These are phyloP conservation scores for Leccinum aurantiacum DNA, from an alignment of 768 basidiomycete species.

Conservation along the genomic window DNA sequence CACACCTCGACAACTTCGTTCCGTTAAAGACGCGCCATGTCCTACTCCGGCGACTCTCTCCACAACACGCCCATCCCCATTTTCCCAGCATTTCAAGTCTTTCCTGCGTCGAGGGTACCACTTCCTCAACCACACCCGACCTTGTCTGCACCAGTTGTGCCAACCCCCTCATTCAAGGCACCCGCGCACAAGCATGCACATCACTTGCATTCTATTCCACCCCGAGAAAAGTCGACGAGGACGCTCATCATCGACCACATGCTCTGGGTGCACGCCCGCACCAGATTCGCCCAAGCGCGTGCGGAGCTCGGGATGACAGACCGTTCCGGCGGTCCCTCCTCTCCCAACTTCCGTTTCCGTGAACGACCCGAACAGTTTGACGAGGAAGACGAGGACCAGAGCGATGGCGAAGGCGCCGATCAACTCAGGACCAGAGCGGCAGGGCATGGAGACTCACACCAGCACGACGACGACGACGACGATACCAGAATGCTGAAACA, in stretches of 20 bases:
- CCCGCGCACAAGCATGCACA: slow-evolving; percentile 89
- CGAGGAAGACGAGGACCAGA: slow-evolving; percentile 67
- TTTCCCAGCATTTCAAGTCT: slow-evolving; percentile 22
- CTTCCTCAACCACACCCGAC: slow-evolving; percentile 1
- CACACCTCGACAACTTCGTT: no score
- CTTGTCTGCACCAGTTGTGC: not conserved
- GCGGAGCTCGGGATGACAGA: slow-evolving; percentile 87
- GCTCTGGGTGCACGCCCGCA: slow-evolving; percentile 80
- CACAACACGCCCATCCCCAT: slow-evolving; percentile 12
- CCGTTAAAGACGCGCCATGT: slow-evolving; percentile 7
- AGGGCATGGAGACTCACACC: slow-evolving; percentile 46
- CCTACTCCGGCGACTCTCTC: slow-evolving; percentile 26
- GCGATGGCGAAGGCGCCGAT: slow-evolving; percentile 60
- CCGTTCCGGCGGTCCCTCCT: slow-evolving; percentile 66
- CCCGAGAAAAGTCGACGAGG: slow-evolving; percentile 84
- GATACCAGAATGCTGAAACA: slow-evolving; percentile 56
- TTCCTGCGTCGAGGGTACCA: not conserved
- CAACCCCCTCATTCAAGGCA: slow-evolving; percentile 50
- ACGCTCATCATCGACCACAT: slow-evolving; percentile 88
- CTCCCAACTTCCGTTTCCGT: slow-evolving; percentile 59
- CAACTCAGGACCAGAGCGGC: slow-evolving; percentile 50
- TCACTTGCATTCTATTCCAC: slow-evolving; percentile 83
- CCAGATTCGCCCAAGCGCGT: slow-evolving; percentile 79
- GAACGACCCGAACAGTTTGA: slow-evolving; percentile 74
- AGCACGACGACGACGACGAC: slow-evolving; percentile 66